A percentile compares a stretch with the other conserved stretches of the same genome.
Evolutionary conservation across 2,329 filamentous ascomycete species (phyloP).

Genomic region (Sordariomycetes sp.): DNA sequence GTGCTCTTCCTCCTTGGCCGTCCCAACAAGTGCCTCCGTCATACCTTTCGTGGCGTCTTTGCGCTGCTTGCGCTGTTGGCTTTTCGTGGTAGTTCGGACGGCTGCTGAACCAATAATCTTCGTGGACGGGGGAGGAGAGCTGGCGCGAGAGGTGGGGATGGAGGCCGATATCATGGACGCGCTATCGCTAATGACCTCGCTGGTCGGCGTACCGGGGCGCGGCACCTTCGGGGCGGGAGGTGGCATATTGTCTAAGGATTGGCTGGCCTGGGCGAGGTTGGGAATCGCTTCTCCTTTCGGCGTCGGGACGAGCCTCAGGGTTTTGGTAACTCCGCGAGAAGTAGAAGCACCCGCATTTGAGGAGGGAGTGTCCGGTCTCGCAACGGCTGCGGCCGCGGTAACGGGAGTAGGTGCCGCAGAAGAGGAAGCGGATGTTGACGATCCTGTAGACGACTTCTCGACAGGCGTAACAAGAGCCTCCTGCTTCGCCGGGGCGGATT

Average conservation of each 20-base stretch:
- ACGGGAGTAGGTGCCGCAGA: conserved; percentile 3
- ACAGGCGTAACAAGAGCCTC: conserved; percentile 12
- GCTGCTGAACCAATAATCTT: conserved; percentile 57
- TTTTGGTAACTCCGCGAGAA: conserved; percentile 36
- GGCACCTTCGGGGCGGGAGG: conserved; percentile 18
- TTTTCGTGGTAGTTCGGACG: conserved; percentile 62
- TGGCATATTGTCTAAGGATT: neutral
- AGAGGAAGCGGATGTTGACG: neutral
- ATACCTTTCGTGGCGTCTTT: conserved; percentile 59
- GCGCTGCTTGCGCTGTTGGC: conserved; percentile 66
- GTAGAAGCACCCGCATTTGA: conserved; percentile 23
- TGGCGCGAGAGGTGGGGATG: conserved; percentile 56
- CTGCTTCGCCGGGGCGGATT: conserved; percentile 18
- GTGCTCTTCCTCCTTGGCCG: conserved; percentile 44
- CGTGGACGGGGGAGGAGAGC: conserved; percentile 49
- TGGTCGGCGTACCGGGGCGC: conserved; percentile 61
- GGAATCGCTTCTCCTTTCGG: conserved; percentile 47
- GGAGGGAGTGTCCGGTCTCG: conserved; percentile 20
- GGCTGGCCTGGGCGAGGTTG: neutral
- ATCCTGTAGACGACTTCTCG: neutral
- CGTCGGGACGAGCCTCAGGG: conserved; percentile 58
- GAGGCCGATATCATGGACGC: conserved; percentile 65
- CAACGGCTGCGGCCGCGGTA: neutral
- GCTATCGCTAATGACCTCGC: conserved; percentile 67
- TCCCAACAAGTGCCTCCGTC: conserved; percentile 39